Conservation (phyloP, 768 basidiomycete genomes). For the Tephrocybe sp. region DNA sequence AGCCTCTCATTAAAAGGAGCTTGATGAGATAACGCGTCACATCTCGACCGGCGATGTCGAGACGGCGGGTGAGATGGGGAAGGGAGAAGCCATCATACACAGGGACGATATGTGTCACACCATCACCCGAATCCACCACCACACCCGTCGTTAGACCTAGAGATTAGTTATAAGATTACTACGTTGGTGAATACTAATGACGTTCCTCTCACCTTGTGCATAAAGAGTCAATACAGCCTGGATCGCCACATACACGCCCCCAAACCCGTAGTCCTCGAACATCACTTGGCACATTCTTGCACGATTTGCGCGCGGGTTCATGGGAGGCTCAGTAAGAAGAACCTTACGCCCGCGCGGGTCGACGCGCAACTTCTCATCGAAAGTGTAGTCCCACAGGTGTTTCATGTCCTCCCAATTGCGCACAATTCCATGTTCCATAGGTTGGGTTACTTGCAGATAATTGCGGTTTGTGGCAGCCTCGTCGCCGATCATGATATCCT, state of each 20-base stretch:
- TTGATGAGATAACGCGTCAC: conserved; percentile 99
- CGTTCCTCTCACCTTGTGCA: conserved; percentile 78
- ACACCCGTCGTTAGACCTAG: conserved; percentile 98
- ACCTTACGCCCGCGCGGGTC: conserved; percentile 88
- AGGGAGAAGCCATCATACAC: conserved; percentile 97
- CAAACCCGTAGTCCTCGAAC: conserved; percentile 99
- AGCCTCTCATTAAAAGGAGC: conserved; percentile 99
- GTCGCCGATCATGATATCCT: conserved; percentile 98
- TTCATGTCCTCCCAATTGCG: conserved; percentile 99
- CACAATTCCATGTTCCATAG: conserved; percentile 99
- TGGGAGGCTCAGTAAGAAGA: conserved; percentile 95
- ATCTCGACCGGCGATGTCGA: conserved; percentile 98
- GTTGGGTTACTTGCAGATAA: conserved; percentile 95
- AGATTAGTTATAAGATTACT: background rate
- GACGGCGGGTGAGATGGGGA: conserved; percentile 89
- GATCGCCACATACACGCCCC: conserved; percentile 95
- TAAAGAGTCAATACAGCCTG: conserved; percentile 98
- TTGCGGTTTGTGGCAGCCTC: conserved; percentile 93
- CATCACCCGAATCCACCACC: conserved; percentile 98
- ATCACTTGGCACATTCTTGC: conserved; percentile 96
- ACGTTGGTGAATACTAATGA: background rate
- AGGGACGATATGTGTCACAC: conserved; percentile 98
- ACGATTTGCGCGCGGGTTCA: conserved; percentile 95
- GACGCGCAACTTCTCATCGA: conserved; percentile 90
- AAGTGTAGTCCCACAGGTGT: conserved; percentile 97